Base-by-base conservation (phyloP, 495 filamentous ascomycete species). In the Daldinia caldariorum region DNA sequence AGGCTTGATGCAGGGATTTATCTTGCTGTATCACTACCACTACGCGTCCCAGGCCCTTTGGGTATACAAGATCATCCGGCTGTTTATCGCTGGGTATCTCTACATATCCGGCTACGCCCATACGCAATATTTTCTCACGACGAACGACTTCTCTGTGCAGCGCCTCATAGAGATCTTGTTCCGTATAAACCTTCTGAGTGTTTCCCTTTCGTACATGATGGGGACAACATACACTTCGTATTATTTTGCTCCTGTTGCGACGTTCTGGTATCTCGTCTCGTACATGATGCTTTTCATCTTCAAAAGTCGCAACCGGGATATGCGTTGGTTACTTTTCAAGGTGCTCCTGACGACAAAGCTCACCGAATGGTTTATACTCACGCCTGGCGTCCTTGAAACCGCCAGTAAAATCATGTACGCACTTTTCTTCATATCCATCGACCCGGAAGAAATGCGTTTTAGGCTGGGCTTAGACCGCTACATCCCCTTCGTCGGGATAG, bases 81-180 rank as follows among this genome's bases (percentile, higher is more conserved):
- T 90, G 16, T 75, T 87, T 31, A 79, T 89, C n/a, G 83, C 88
- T 5, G 80, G 80, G 16, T 90, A 89, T 70, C 77, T 90, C 53
- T 90, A 89, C 73, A 77, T 90, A 71, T 87, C 83, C 51, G 87
- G 84, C 53, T 90, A 84, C 65, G 85, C 86, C 9, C 86, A 90
- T 62, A 83, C 89, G 2, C 61, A 83, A 13, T 88, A 85, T 69
- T 84, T 89, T 56, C 75, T 85, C 18, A 76, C 76, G 55, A 88
- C 78, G 66, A 70, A 74, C 5, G 84, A 90, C 68, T 90, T 82
- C 74, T 88, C 87, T 12, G 66, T 85, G 31, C 74, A 76, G 50
- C 82, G 86, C 26, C 77, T 85, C 41, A 76, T 78, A 10, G 57
- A 69, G 1, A 84, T 89, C 1, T 67, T 89, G 32, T 74, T 88